These are phyloP conservation scores for Paracorniculantispora psalliotae DNA, from an alignment of 2,329 filamentous ascomycete species.

Conservation along the genomic window DNA sequence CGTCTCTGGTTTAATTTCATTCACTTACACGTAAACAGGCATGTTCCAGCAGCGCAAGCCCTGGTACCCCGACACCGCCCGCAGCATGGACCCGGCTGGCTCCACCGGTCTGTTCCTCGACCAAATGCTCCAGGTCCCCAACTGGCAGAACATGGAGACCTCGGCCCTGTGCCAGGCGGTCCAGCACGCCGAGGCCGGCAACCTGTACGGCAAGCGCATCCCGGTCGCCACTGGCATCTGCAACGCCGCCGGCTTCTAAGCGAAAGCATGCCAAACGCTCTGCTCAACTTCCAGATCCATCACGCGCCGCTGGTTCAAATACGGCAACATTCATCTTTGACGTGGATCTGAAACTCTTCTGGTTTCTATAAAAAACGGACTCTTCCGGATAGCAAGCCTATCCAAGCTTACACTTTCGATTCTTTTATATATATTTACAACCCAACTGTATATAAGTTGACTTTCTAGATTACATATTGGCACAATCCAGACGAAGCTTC, in stretches of 20 bases:
- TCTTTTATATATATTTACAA: background rate
- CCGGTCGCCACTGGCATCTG: background rate
- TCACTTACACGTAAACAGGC: background rate
- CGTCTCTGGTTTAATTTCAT: background rate
- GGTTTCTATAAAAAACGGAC: no score
- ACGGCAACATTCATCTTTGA: no score
- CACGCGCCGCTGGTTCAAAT: background rate
- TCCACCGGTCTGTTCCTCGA: background rate
- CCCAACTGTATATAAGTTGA: background rate
- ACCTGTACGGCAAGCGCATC: background rate
- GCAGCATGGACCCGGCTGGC: background rate
- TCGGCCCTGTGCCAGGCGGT: background rate
- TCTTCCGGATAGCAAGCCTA: background rate
- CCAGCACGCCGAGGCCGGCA: conserved; percentile 5
- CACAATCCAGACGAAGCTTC: background rate
- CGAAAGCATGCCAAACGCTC: no score
- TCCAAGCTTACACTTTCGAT: background rate
- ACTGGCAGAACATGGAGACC: conserved; percentile 4
- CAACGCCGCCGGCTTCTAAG: background rate
- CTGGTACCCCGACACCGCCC: conserved; percentile 3
- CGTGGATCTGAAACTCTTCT: no score
- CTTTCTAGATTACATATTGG: background rate
- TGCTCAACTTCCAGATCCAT: no score
- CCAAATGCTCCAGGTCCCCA: background rate
- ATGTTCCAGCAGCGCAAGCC: conserved; percentile 8